Base-by-base conservation (phyloP, 148 eudicot genomes). In the Tetragonia tetragonoides region DNA sequence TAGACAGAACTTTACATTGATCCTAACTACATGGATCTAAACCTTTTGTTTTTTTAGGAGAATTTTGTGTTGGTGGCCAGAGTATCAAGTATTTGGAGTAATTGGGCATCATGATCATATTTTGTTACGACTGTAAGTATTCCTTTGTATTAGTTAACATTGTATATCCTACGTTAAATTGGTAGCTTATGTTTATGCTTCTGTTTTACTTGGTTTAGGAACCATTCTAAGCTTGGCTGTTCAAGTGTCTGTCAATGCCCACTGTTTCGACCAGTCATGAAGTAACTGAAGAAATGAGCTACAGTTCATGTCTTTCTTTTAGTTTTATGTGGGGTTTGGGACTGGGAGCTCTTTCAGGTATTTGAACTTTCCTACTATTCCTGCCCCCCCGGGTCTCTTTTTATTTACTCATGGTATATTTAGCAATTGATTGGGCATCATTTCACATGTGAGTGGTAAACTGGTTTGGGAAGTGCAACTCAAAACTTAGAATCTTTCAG, bases 341-440 rank as follows among this genome's bases (percentile, higher is more conserved):
- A 79, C 74, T 75, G 72, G 80, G 81, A 72, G 86, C 85, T 89
- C 85, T 78, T 83, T 79, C 80, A 86, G 90, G 91, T 89, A 85
- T 78, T 56, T 84, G 21, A 24, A 24, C 71, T 47, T 20, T 4
- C 15, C 62, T 57, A 18, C 71, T 17, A n/a, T 40, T 60, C 9
- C 46, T 68, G 7, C 34, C 16, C n/a, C 21, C 57, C 61, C 40
- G 42, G 42, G 4, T 21, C 37, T 68, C 6, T 69, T 37, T 75
- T 24, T 34, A 37, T 57, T 24, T n/a, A 10, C n/a, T 24, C 3
- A 5, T 42, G 10, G 18, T 10, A n/a, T 46, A 11, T 16, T 46
- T 69, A 24, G 16, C n/a, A 11, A 51, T 9, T 2, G 21, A 21
- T 21, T 69, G 73, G 15, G 44, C 39, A 38, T 39, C 21, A 40